Conservation (phyloP, 352 stramenopile species). For the Phytophthora boehmeriae region DNA sequence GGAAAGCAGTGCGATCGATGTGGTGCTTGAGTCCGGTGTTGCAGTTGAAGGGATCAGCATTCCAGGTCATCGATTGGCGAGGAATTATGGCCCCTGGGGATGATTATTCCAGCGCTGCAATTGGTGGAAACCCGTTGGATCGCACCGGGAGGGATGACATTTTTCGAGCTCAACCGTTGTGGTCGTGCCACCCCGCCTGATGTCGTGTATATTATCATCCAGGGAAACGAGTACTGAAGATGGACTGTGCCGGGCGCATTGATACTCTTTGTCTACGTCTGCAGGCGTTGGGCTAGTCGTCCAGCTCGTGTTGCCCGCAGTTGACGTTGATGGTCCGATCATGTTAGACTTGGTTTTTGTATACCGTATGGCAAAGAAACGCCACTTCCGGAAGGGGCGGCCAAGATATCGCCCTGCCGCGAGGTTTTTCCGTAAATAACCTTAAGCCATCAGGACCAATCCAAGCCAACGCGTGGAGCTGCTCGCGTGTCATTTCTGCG, state of each 20-base stretch:
- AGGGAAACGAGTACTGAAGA: background rate
- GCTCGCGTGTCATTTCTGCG: slow-evolving; percentile 46
- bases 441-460: slow-evolving; percentile 38
- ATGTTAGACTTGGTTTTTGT: slow-evolving; percentile 18
- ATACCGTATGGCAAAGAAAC: slow-evolving; percentile 21
- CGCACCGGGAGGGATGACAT: background rate
- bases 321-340: background rate
- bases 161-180: background rate
- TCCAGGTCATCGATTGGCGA: background rate
- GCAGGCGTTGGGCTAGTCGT: slow-evolving; percentile 14
- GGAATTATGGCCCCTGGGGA: background rate
- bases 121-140: slow-evolving; percentile 4
- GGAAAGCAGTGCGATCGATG: too few relatives aligned
- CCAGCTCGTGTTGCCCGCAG: background rate
- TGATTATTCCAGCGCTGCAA: background rate
- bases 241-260: background rate
- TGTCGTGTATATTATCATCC: background rate
- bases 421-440: slow-evolving; percentile 45
- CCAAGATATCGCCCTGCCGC: slow-evolving; percentile 37
- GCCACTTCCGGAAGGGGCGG: background rate
- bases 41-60: background rate
- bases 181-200: background rate
- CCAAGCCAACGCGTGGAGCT: slow-evolving; percentile 26
- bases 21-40: too few relatives aligned
- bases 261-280: background rate